Conservation (phyloP, 192 early-diverging fungal species). For the Neocallimastix lanati region DNA sequence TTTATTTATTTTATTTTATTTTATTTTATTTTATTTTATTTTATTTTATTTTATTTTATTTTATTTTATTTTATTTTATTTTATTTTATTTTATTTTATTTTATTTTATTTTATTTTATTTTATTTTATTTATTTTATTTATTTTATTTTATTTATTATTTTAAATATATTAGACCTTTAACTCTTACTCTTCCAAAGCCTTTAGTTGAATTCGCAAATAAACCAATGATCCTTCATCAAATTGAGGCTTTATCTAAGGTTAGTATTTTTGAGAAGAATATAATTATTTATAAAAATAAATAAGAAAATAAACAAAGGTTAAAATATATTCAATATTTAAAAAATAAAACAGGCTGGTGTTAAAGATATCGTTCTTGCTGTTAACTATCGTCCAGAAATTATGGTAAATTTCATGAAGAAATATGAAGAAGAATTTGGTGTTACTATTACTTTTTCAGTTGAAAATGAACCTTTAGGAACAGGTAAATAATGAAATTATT, state of each 20-base stretch:
- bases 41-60: no score
- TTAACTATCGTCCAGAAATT: conserved; percentile 96
- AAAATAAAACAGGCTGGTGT: conserved; percentile 65
- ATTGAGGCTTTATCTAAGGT: conserved; percentile 94
- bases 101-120: no score
- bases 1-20: no score
- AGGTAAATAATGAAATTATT: no score
- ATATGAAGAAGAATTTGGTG: conserved; percentile 78
- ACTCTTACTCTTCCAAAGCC: conserved; percentile 95
- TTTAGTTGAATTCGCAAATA: conserved; percentile 98
- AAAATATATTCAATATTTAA: no score
- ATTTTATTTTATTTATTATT: no score
- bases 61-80: no score
- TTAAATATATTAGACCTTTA: conserved; percentile 84
- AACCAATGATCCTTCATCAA: conserved; percentile 97
- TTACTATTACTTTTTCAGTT: conserved; percentile 90
- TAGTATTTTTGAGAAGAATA: conserved; percentile 5
- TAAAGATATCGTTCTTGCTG: conserved; percentile 90
- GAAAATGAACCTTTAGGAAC: conserved; percentile 95
- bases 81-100: no score
- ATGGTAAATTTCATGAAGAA: conserved; percentile 88
- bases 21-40: no score
- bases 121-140: no score
- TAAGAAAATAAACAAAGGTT: no score
- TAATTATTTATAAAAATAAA: no score